Percentiles rank a stretch among this genome's conserved stretches.
Evolutionary conservation across 352 stramenopile genomes (phyloP).

Genomic region (Globisporangium cederbergense): DNA sequence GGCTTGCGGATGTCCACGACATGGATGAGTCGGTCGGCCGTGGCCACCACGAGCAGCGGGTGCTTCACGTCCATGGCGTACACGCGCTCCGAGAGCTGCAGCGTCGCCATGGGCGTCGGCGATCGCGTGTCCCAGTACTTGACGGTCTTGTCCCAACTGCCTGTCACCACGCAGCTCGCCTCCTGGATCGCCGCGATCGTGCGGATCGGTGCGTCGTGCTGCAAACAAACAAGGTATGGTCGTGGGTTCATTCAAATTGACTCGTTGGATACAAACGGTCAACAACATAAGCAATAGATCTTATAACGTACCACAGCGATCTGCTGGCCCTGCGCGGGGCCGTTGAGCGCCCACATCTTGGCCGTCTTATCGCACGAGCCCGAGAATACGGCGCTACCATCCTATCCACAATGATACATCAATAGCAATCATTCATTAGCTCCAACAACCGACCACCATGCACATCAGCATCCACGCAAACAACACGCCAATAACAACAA

Average conservation of each 20-base stretch:
- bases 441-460: background rate
- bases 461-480: background rate
- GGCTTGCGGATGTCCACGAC: constrained; percentile 85
- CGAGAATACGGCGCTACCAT: constrained; percentile 93
- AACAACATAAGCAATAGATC: background rate
- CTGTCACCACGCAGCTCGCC: constrained; percentile 90
- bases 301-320: constrained; percentile 59
- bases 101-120: constrained; percentile 80
- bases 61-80: constrained; percentile 95
- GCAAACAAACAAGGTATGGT: constrained; percentile 19
- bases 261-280: background rate
- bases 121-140: constrained; percentile 96
- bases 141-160: constrained; percentile 93
- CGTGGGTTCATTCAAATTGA: background rate
- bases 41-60: constrained; percentile 93
- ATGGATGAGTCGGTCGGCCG: constrained; percentile 87
- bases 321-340: constrained; percentile 66
- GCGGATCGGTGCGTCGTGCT: constrained; percentile 92
- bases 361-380: constrained; percentile 93
- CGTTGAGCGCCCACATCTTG: constrained; percentile 93
- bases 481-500: background rate
- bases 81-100: constrained; percentile 92
- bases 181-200: constrained; percentile 82
- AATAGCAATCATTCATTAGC: constrained; percentile 1
- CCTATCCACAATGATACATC: constrained; percentile 32